Percentiles rank a stretch among this genome's conserved stretches.
Evolutionary conservation across 2,329 filamentous ascomycete species (phyloP).

Genomic region (Chaetomium globosum): DNA sequence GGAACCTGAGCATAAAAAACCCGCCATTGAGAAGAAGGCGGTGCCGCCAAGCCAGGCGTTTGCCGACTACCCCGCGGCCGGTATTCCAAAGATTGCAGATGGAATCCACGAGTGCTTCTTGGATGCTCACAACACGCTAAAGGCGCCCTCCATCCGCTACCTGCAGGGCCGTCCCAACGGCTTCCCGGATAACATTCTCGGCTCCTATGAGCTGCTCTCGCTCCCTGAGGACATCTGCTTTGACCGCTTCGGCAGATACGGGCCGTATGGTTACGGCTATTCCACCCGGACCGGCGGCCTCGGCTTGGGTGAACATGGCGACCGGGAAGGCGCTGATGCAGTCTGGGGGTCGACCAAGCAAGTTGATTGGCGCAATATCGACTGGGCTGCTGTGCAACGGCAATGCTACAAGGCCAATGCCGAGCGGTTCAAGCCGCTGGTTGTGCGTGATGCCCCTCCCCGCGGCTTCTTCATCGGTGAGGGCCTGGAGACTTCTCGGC

Average conservation of each 20-base stretch:
- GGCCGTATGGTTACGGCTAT: constrained; percentile 89
- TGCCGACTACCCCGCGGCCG: constrained; percentile 44
- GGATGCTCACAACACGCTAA: constrained; percentile 65
- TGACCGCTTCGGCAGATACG: constrained; percentile 84
- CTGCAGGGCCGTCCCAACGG: constrained; percentile 79
- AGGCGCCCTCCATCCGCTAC: constrained; percentile 70
- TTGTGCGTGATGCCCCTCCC: constrained; percentile 45
- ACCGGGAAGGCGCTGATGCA: constrained; percentile 75
- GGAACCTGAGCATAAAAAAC: neutral
- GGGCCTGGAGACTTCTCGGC: constrained; percentile 34
- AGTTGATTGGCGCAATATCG: constrained; percentile 74
- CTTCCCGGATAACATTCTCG: constrained; percentile 81
- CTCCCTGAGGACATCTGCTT: constrained; percentile 88
- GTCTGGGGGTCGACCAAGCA: constrained; percentile 73
- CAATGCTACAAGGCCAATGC: constrained; percentile 73
- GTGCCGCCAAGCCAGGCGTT: constrained; percentile 59
- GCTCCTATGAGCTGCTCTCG: constrained; percentile 81
- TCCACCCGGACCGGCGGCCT: constrained; percentile 75
- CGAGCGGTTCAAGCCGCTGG: constrained; percentile 64
- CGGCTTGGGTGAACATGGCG: constrained; percentile 82
- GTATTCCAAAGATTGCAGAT: constrained; percentile 46
- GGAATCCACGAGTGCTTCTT: constrained; percentile 76
- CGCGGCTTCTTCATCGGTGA: constrained; percentile 58
- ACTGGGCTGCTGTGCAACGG: constrained; percentile 78
- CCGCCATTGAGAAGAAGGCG: constrained; percentile 34